phyloP scores from a whole-genome alignment of 768 basidiomycete genomes.

The Termitomyces sp. region DNA sequence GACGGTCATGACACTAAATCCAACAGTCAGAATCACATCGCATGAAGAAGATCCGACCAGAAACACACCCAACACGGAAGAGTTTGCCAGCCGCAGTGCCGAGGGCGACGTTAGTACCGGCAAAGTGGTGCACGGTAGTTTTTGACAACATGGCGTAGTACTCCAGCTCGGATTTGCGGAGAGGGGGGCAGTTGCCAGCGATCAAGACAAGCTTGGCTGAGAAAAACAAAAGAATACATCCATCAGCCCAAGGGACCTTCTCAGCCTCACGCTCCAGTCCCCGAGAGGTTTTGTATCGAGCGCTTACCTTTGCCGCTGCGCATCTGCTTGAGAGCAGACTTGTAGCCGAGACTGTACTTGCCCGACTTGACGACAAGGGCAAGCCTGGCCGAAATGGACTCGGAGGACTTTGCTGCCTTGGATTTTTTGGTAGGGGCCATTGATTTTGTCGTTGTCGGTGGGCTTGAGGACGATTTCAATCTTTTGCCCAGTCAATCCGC shows the following conservation, averaged over 20 bases:
- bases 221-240: conserved; percentile 28
- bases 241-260: conserved; percentile 88
- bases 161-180: conserved; percentile 98
- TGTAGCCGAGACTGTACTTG: conserved; percentile 96
- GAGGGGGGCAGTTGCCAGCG: conserved; percentile 97
- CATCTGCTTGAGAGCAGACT: conserved; percentile 98
- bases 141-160: conserved; percentile 99
- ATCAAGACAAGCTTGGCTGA: conserved; percentile 97
- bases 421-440: conserved; percentile 97
- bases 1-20: conserved; percentile 89
- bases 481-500: background rate
- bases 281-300: conserved; percentile 47
- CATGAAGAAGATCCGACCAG: background rate
- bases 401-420: conserved; percentile 88
- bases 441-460: conserved; percentile 21
- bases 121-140: conserved; percentile 97
- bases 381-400: conserved; percentile 89
- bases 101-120: conserved; percentile 95
- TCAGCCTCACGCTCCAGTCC: conserved; percentile 99
- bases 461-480: conserved; percentile 8
- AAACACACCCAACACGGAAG: conserved; percentile 88
- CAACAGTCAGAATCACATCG: conserved; percentile 15
- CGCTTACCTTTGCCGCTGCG: conserved; percentile 92
- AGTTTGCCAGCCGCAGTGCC: conserved; percentile 99
- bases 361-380: conserved; percentile 98